Evolutionary conservation across 129 eudicot genomes (phyloP), one percentile per base, ranked within the genome.

Genomic region (Ambrosia trifida): DNA sequence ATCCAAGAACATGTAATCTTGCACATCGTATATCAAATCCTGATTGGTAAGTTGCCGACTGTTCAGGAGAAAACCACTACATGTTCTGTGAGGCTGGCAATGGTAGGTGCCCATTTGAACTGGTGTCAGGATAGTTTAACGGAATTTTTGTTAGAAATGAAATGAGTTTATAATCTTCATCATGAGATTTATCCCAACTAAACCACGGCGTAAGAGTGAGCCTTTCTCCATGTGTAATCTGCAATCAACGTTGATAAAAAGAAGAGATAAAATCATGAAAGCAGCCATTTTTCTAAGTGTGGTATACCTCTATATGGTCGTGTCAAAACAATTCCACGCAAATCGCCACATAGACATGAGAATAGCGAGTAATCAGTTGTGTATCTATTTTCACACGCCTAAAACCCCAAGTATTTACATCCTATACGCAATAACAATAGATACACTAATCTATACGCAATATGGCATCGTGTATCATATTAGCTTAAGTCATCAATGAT

Each of bases 51-150:
- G 66, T 80, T 47, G 70, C 86, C 77, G 83, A 83, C 44, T 82
- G 80, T 44, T 90, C 91, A 5, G 95, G 90, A 28, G 97, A 89
- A 80, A 90, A 95, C 99, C 99, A 95, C 79, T 95, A 90, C 99
- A 90, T 95, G 67, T 81, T 84, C 33, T 66, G 80, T 60, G 99
- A n/a, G n/a, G n/a, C n/a, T n/a, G n/a, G n/a, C n/a, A n/a, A n/a
- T n/a, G n/a, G n/a, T n/a, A n/a, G n/a, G n/a, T n/a, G n/a, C n/a
- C n/a, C n/a, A n/a, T n/a, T n/a, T n/a, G n/a, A n/a, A n/a, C n/a
- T n/a, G n/a, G n/a, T n/a, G n/a, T n/a, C n/a, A n/a, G n/a, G n/a
- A n/a, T n/a, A n/a, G n/a, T n/a, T n/a, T n/a, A n/a, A n/a, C n/a
- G n/a, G n/a, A n/a, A n/a, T n/a, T n/a, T n/a, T n/a, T n/a, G n/a